These are phyloP conservation scores for Amesomyces nigricolor DNA, from an alignment of 2,329 filamentous ascomycete genomes.

Conservation along the genomic window DNA sequence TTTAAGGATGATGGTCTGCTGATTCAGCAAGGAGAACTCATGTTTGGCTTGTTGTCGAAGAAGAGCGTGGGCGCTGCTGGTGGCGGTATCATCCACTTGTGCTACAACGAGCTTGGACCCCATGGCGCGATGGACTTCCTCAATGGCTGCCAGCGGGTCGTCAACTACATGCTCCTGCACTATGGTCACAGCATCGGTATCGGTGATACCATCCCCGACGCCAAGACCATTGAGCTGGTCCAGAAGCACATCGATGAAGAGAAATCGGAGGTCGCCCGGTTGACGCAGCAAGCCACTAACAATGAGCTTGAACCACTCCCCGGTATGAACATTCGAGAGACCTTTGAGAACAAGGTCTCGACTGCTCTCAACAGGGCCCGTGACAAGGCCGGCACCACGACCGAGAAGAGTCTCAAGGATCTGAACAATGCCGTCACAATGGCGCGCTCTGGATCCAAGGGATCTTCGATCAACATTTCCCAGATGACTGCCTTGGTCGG, in stretches of 20 bases:
- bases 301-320: constrained; percentile 88
- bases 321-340: constrained; percentile 97
- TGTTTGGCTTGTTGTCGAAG: constrained; percentile 89
- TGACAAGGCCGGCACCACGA: constrained; percentile 88
- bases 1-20: constrained; percentile 71
- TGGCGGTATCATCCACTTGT: constrained; percentile 89
- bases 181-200: constrained; percentile 97
- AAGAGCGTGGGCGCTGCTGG: constrained; percentile 87
- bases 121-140: constrained; percentile 89
- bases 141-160: constrained; percentile 88
- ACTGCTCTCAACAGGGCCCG: constrained; percentile 73
- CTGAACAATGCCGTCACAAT: constrained; percentile 95
- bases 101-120: constrained; percentile 89
- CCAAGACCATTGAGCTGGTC: constrained; percentile 75
- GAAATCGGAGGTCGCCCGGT: constrained; percentile 71
- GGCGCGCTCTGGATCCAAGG: constrained; percentile 95
- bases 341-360: constrained; percentile 95
- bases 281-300: constrained; percentile 73
- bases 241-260: constrained; percentile 74
- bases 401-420: constrained; percentile 88
- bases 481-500: constrained; percentile 98
- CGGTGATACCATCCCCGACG: constrained; percentile 93
- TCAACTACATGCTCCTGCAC: constrained; percentile 96
- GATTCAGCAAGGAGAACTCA: constrained; percentile 79
- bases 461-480: constrained; percentile 98